Conservation (phyloP, 768 basidiomycete genomes). For the Lactifluus echinatus region DNA sequence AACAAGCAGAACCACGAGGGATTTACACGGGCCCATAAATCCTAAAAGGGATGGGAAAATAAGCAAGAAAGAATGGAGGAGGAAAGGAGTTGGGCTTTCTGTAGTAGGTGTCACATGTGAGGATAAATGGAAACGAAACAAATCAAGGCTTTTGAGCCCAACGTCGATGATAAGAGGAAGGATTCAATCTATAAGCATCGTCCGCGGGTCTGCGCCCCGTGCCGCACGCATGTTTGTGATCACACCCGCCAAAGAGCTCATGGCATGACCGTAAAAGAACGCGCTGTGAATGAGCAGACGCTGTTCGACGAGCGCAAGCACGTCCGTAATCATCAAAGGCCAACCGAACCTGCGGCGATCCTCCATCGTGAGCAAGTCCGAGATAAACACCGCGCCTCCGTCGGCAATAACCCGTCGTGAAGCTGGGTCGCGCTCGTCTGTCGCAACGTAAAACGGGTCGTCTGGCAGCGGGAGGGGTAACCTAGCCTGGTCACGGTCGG, state of each 20-base stretch:
- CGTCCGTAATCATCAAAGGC: constrained; percentile 36
- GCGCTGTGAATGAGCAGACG: constrained; percentile 27
- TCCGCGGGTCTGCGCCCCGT: constrained; percentile 31
- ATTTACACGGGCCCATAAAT: neutral
- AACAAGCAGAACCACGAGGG: neutral
- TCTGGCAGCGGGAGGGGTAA: neutral
- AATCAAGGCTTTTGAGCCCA: too few relatives aligned
- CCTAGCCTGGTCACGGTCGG: constrained; percentile 7
- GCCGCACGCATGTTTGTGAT: constrained; percentile 32
- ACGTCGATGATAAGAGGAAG: too few relatives aligned
- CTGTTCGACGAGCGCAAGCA: constrained; percentile 37
- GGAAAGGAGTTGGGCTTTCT: neutral
- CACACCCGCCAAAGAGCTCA: constrained; percentile 34
- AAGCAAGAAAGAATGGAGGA: neutral
- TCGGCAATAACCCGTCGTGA: constrained; percentile 28
- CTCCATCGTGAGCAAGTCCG: constrained; percentile 36
- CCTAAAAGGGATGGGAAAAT: too few relatives aligned
- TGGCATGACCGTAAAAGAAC: constrained; percentile 33
- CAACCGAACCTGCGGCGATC: constrained; percentile 34
- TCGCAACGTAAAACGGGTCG: constrained; percentile 29
- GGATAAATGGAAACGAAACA: too few relatives aligned
- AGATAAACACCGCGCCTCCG: constrained; percentile 33
- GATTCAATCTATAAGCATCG: constrained; percentile 30
- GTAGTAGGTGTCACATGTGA: neutral
- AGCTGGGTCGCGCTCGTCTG: constrained; percentile 34